Base-by-base conservation (phyloP, 2,329 filamentous ascomycete genomes). In the Lachnellula hyalina region DNA sequence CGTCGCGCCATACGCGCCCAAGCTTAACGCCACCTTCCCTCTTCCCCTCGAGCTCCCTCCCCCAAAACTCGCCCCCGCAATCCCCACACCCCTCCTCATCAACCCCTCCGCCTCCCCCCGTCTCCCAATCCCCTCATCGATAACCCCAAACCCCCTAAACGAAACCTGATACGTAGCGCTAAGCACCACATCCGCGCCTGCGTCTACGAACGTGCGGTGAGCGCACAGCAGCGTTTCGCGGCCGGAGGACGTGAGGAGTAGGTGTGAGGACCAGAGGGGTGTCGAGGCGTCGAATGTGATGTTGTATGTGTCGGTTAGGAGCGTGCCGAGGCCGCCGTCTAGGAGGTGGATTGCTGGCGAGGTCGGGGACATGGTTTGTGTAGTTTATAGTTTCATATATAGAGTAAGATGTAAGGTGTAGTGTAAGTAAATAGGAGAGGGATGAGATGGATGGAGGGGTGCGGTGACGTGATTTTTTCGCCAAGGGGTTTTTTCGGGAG, bases 151-250 rank as follows among this genome's bases (percentile, higher is more conserved):
- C 0, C 80, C 84, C 11, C 79, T 71, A 7, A 76, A 67, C 0
- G 81, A 85, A 1, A 80, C 72, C 65, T 88, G 85, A 67, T 89
- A 89, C 0, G 85, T 89, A 7, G 84, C 84, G 9, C 83, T 87
- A 47, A 85, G 75, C 19, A 88, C 69, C 28, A 89, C 74, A 64
- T 88, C 82, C 53, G 80, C 79, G 36, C 82, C 83, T 1, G 80
- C 77, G 7, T 72, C 61, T 2, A 74, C 76, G 41, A 68, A 69
- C 0, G 49, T 40, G 2, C 45, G 55, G 25, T 69, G 67, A 1
- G 54, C 57, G 1, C n/a, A 11, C 0, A 47, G 36, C 0, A 68
- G 54, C 0, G 56, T 62, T 5, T 52, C 12, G 2, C 35, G 42
- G 0, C 28, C 40, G 3, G 34, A 5, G 14, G 40, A 21, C 59